A percentile compares a stretch with the other conserved stretches of the same genome.
Conservation (phyloP, 2,329 filamentous ascomycete genomes). For the Xylaria sp. region DNA sequence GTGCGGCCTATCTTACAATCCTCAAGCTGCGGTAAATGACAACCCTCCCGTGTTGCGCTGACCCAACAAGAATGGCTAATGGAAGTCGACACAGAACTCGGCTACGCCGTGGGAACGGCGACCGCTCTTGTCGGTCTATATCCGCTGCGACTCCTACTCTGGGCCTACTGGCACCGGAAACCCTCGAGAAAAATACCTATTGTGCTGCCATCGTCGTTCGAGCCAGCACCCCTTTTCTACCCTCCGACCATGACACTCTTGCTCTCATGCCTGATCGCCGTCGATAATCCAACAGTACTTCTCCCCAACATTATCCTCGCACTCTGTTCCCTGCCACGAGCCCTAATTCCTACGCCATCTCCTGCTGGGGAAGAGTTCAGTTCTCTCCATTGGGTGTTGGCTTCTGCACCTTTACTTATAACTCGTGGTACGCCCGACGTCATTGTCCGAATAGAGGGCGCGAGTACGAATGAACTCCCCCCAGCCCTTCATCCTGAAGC, state of each 20-base stretch:
- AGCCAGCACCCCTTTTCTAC: conserved; percentile 91
- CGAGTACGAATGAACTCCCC: conserved; percentile 34
- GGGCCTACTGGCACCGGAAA: conserved; percentile 57
- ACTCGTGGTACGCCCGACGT: conserved; percentile 38
- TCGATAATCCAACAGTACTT: conserved; percentile 69
- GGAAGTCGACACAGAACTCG: conserved; percentile 55
- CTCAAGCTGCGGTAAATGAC: conserved; percentile 62
- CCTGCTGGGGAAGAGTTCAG: conserved; percentile 68
- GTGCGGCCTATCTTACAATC: conserved; percentile 58
- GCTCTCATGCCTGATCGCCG: conserved; percentile 78
- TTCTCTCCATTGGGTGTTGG: conserved; percentile 81
- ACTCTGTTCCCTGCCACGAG: conserved; percentile 78
- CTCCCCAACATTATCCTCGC: conserved; percentile 85
- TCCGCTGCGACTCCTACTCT: conserved; percentile 67
- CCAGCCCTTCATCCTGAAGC: conserved; percentile 63
- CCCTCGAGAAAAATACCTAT: conserved; percentile 57
- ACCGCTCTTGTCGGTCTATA: conserved; percentile 62
- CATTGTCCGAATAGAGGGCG: conserved; percentile 43
- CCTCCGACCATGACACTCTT: conserved; percentile 80
- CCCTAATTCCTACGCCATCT: conserved; percentile 74
- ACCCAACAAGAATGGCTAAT: conserved; percentile 22
- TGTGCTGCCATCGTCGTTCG: conserved; percentile 79
- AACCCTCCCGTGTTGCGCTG: conserved; percentile 1
- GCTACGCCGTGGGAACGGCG: conserved; percentile 51
- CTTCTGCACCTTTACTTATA: conserved; percentile 73